Conservation (phyloP, 2,329 filamentous ascomycete genomes). For the Esteya vermicola region DNA sequence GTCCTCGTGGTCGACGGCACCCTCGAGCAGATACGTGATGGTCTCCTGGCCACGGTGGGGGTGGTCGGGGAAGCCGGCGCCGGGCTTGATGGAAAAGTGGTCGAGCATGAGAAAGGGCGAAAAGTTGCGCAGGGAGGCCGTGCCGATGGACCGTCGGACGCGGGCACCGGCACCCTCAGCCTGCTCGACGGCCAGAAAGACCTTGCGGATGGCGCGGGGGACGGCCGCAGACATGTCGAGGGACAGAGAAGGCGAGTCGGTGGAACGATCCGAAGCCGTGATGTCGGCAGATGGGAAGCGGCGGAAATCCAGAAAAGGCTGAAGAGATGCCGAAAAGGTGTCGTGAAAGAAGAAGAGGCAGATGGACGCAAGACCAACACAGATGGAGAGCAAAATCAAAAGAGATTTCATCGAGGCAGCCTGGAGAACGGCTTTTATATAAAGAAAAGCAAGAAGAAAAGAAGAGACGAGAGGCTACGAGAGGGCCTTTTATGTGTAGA, state of each 20-base stretch:
- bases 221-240: conserved; percentile 37
- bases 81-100: conserved; percentile 68
- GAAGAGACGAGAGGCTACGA: background rate
- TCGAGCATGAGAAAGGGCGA: conserved; percentile 94
- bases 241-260: background rate
- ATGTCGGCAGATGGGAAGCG: background rate
- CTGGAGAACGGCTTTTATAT: background rate
- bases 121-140: conserved; percentile 68
- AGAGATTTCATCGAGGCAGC: conserved; percentile 20
- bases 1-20: conserved; percentile 82
- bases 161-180: conserved; percentile 77
- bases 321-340: conserved; percentile 13
- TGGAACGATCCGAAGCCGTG: background rate
- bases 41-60: conserved; percentile 69
- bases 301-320: conserved; percentile 16
- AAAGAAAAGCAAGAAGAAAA: background rate
- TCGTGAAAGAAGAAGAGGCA: conserved; percentile 4
- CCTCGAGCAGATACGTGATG: conserved; percentile 80
- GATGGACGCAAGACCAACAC: conserved; percentile 24
- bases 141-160: conserved; percentile 80
- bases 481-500: background rate
- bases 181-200: conserved; percentile 74
- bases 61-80: conserved; percentile 84
- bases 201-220: conserved; percentile 64
- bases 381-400: conserved; percentile 21